Conservation (phyloP, 2,329 filamentous ascomycete species). For the Colletotrichum sojae region DNA sequence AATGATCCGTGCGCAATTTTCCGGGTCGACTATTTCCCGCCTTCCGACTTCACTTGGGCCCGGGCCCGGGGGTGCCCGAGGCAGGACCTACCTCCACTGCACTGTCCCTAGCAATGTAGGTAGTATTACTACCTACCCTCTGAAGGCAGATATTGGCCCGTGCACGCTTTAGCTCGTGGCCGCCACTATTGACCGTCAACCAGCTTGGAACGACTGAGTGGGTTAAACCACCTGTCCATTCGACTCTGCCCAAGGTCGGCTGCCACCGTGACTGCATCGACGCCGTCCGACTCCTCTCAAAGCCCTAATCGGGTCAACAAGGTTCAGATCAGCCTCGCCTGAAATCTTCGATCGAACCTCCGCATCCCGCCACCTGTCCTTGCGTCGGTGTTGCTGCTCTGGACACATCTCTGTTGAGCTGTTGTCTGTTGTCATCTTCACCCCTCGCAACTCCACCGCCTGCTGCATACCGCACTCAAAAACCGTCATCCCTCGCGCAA, state of each 20-base stretch:
- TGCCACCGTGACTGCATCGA: slow-evolving; percentile 18
- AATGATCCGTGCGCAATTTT: too few species aligned
- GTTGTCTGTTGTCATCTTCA: slow-evolving; percentile 25
- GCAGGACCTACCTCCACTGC: too few species aligned
- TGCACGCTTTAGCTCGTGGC: slow-evolving; percentile 1
- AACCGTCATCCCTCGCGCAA: slow-evolving; percentile 20
- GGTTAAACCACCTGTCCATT: slow-evolving; percentile 39
- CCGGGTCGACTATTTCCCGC: slow-evolving; percentile 1
- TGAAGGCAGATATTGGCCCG: not conserved
- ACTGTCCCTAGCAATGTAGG: too few species aligned
- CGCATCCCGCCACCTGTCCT: slow-evolving; percentile 1
- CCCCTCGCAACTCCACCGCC: slow-evolving; percentile 36
- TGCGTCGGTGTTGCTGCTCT: slow-evolving; percentile 27
- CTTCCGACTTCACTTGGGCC: not conserved
- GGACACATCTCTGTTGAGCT: slow-evolving; percentile 36
- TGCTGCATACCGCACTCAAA: slow-evolving; percentile 20
- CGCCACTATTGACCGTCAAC: slow-evolving; percentile 5
- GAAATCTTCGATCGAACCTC: not conserved
- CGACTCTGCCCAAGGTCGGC: slow-evolving; percentile 19
- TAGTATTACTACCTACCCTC: too few species aligned
- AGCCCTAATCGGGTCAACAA: slow-evolving; percentile 16
- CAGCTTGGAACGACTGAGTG: slow-evolving; percentile 12
- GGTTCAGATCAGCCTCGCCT: slow-evolving; percentile 22
- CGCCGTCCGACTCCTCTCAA: slow-evolving; percentile 12
- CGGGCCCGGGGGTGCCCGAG: too few species aligned